Evolutionary conservation across 768 basidiomycete species (phyloP), one percentile per base, ranked within the genome.

Genomic region (Mycena galericulata): DNA sequence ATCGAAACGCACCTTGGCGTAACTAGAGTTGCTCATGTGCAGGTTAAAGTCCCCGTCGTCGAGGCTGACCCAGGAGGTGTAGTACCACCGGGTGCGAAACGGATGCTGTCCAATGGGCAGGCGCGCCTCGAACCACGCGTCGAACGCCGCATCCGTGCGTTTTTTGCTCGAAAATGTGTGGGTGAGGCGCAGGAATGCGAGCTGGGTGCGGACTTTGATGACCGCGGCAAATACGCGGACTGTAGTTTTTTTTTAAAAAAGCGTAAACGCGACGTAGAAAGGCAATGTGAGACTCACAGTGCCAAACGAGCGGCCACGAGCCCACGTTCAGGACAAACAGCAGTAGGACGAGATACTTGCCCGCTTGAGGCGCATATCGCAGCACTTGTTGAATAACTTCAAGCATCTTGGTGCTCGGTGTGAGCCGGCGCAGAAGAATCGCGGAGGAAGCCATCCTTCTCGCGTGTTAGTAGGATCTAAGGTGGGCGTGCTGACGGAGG

Each of bases 11-110:
- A 36, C 34, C 34, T 36, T 94, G 5, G 91, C 87, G 69, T 95
- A 95, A 58, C 88, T 90, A 0, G 93, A 93, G 74, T 95, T 95
- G 76, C 92, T 93, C 65, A 95, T 82, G 74, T 95, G 93, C 15
- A 85, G 75, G 74, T 92, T 88, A 73, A 89, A 90, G 77, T 95
- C 94, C 46, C 86, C 85, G 47, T 94, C 93, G 69, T 94, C 92
- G 9, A 89, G 71, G 62, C 84, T 85, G 29, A 91, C 88, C 83
- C 87, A 87, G 1, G 82, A 80, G 26, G 76, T 81, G 67, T 85
- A 87, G 8, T 78, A 72, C 15, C 81, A 75, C 11, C 74, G 71
- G 34, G 79, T 69, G 51, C 85, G 81, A 49, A 92, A 86, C 1
- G 92, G 92, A 71, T 88, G 80, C 22, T 75, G 73, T 0, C 90